Evolutionary conservation across 1,284 basidiomycete genomes (phyloP).

Genomic region (Irpex sp.): DNA sequence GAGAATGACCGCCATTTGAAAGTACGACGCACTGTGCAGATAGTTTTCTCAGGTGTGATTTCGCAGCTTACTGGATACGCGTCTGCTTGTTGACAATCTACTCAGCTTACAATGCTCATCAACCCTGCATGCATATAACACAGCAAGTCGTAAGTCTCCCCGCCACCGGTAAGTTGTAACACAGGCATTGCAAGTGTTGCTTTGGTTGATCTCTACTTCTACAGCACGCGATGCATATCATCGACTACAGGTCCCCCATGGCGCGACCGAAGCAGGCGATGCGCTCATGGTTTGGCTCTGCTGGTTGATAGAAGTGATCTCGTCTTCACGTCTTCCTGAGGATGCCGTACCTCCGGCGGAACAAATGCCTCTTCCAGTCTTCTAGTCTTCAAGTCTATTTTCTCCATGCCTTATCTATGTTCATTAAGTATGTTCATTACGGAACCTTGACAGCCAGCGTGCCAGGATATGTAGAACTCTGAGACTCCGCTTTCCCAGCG

Average conservation of each 20-base stretch:
- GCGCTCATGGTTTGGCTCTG: not conserved
- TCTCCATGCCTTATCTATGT: not conserved
- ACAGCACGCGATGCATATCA: not conserved
- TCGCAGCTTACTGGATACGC: too few relatives aligned
- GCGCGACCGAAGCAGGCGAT: not conserved
- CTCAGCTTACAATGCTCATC: too few relatives aligned
- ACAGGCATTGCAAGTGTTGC: too few relatives aligned
- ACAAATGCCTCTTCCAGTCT: not conserved
- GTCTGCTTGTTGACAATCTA: too few relatives aligned
- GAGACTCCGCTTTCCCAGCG: too few relatives aligned
- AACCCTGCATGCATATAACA: too few relatives aligned
- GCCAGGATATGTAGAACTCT: too few relatives aligned
- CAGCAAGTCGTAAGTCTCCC: too few relatives aligned
- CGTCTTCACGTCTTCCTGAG: not conserved
- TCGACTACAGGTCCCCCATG: not conserved
- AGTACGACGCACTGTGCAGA: too few relatives aligned
- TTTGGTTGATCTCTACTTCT: not conserved
- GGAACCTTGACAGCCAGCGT: not conserved
- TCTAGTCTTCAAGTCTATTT: not conserved
- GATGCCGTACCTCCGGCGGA: not conserved
- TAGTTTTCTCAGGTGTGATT: too few relatives aligned
- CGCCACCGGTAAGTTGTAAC: too few relatives aligned
- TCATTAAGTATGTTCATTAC: not conserved
- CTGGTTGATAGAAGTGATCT: not conserved
- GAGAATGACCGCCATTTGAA: too few relatives aligned